A percentile compares a stretch with the other conserved stretches of the same genome.
These are phyloP conservation scores for Solanum chmielewskii DNA, from an alignment of 257 asterid species.

Conservation along the genomic window DNA sequence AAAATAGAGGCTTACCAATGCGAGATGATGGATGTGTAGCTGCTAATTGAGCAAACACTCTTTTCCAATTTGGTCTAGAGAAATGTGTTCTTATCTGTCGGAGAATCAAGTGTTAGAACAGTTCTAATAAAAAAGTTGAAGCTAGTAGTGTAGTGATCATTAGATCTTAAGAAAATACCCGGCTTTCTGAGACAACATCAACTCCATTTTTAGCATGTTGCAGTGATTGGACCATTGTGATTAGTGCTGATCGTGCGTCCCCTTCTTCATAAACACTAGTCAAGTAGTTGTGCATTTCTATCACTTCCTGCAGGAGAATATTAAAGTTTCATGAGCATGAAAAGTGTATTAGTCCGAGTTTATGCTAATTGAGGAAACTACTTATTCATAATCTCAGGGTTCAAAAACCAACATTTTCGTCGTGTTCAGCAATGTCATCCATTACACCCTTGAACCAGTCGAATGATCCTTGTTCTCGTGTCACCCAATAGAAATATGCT, in stretches of 20 bases:
- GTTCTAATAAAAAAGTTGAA: background rate
- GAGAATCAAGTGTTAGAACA: background rate
- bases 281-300: slow-evolving; percentile 91
- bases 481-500: slow-evolving; percentile 93
- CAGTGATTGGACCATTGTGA: slow-evolving; percentile 79
- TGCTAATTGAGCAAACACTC: slow-evolving; percentile 46
- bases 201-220: slow-evolving; percentile 88
- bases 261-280: slow-evolving; percentile 94
- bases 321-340: background rate
- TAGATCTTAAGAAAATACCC: slow-evolving; percentile 22
- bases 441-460: slow-evolving; percentile 97
- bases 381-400: background rate
- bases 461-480: slow-evolving; percentile 90
- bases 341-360: background rate
- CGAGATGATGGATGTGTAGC: slow-evolving; percentile 43
- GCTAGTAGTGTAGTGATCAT: background rate
- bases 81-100: slow-evolving; percentile 80
- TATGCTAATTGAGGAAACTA: background rate
- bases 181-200: slow-evolving; percentile 78
- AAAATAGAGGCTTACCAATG: slow-evolving; percentile 38
- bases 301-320: slow-evolving; percentile 36
- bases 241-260: slow-evolving; percentile 90
- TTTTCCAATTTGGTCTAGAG: slow-evolving; percentile 90
- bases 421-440: slow-evolving; percentile 89
- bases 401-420: slow-evolving; percentile 36